Conservation (phyloP, 306 rosid species). For the Sicyos baderoa region DNA sequence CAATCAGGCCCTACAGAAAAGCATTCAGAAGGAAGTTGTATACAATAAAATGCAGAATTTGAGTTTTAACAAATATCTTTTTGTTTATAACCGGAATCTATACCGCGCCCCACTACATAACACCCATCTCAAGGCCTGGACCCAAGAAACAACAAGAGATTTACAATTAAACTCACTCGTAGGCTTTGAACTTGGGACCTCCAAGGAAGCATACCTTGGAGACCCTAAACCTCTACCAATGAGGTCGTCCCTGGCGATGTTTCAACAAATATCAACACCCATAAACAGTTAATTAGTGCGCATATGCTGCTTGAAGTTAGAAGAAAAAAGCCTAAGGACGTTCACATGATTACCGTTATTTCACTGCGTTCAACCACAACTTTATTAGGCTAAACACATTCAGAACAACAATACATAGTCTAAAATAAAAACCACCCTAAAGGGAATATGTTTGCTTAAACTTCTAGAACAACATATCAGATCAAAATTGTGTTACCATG, state of each 20-base stretch:
- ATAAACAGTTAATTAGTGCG: background rate
- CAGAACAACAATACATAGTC: background rate
- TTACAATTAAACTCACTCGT: too few relatives aligned
- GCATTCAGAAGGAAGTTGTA: background rate
- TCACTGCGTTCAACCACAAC: background rate
- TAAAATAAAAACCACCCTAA: background rate
- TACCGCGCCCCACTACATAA: too few relatives aligned
- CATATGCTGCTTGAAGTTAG: background rate
- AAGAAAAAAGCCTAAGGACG: background rate
- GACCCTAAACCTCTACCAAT: too few relatives aligned
- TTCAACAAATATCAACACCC: background rate
- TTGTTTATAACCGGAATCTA: too few relatives aligned
- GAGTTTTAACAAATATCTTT: background rate
- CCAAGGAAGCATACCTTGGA: too few relatives aligned
- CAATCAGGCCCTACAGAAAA: background rate
- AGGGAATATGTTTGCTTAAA: background rate
- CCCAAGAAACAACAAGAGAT: too few relatives aligned
- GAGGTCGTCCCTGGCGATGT: too few relatives aligned
- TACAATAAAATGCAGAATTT: background rate
- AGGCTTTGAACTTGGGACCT: too few relatives aligned
- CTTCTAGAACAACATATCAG: background rate
- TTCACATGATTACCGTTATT: background rate
- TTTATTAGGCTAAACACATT: background rate
- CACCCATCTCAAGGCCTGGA: too few relatives aligned
- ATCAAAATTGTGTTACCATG: background rate